phyloP scores from a whole-genome alignment of 257 asterid species.

The Nicotiana benthamiana region DNA sequence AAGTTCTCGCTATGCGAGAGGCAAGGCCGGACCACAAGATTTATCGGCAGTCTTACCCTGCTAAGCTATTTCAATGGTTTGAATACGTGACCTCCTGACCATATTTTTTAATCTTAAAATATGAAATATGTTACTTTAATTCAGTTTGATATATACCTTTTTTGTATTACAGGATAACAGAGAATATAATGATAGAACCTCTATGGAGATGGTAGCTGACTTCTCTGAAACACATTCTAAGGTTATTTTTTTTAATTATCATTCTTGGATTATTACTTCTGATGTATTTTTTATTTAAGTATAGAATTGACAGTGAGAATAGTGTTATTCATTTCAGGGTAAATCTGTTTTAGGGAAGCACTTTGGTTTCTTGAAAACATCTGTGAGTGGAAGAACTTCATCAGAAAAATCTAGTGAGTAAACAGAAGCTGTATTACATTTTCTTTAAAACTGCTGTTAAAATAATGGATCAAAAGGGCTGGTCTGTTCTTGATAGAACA shows the following conservation, averaged over 20 bases:
- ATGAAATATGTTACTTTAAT: neutral
- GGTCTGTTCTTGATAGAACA: neutral
- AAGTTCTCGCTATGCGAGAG: too few species aligned
- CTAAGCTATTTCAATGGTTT: too few species aligned
- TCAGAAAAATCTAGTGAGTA: slow-evolving; percentile 11
- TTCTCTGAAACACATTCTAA: slow-evolving; percentile 37
- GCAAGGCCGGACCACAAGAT: too few species aligned
- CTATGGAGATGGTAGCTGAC: slow-evolving; percentile 28
- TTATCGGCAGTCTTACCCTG: too few species aligned
- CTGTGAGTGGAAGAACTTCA: slow-evolving; percentile 7
- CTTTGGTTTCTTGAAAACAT: slow-evolving; percentile 23
- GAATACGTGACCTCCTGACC: too few species aligned
- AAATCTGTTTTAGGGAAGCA: slow-evolving; percentile 52
- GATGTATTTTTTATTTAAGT: neutral
- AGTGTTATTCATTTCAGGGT: slow-evolving; percentile 28
- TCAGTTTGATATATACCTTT: neutral
- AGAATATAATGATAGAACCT: slow-evolving; percentile 20
- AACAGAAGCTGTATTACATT: neutral
- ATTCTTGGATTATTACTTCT: neutral
- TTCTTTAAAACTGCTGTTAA: neutral
- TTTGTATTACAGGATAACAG: slow-evolving; percentile 39
- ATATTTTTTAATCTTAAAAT: neutral
- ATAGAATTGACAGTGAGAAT: neutral
- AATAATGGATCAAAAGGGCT: neutral
- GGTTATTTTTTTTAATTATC: slow-evolving; percentile 27